Conservation (phyloP, 768 basidiomycete genomes). For the Nevesoporus exiguus region DNA sequence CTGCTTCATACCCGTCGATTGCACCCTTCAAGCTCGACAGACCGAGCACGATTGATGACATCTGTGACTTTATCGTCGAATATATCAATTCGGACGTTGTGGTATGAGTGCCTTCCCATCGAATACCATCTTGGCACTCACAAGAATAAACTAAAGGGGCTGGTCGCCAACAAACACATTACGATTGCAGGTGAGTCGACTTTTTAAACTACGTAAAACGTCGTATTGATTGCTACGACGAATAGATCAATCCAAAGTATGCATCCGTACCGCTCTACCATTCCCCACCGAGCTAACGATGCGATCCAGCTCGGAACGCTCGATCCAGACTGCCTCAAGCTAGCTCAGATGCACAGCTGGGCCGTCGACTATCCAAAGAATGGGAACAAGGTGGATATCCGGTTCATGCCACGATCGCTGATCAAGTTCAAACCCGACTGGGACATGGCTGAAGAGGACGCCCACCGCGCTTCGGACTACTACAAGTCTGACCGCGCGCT, state of each 20-base stretch:
- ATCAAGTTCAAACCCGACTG: conserved; percentile 78
- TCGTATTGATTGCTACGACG: not conserved
- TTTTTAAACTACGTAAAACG: not conserved
- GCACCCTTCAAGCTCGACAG: conserved; percentile 37
- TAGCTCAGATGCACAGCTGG: conserved; percentile 51
- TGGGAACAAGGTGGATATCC: conserved; percentile 60
- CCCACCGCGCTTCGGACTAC: conserved; percentile 57
- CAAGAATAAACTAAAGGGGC: conserved; percentile 43
- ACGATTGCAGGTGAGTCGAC: conserved; percentile 59
- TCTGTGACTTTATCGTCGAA: conserved; percentile 78
- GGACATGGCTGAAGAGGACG: conserved; percentile 59
- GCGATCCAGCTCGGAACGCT: conserved; percentile 55
- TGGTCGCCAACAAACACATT: conserved; percentile 65
- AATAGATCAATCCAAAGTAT: conserved; percentile 69
- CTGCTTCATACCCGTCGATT: conserved; percentile 49
- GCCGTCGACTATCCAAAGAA: conserved; percentile 84
- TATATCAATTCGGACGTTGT: conserved; percentile 82
- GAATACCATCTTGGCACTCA: conserved; percentile 2
- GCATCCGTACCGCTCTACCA: not conserved
- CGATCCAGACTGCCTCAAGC: conserved; percentile 22
- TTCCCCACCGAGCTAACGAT: conserved; percentile 1
- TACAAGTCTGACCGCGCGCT: conserved; percentile 70
- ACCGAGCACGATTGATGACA: conserved; percentile 60
- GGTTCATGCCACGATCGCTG: conserved; percentile 48
- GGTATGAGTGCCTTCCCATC: conserved; percentile 38